Evolutionary conservation across 2,329 filamentous ascomycete genomes (phyloP).

Genomic region (Pseudogymnoascus sp.): DNA sequence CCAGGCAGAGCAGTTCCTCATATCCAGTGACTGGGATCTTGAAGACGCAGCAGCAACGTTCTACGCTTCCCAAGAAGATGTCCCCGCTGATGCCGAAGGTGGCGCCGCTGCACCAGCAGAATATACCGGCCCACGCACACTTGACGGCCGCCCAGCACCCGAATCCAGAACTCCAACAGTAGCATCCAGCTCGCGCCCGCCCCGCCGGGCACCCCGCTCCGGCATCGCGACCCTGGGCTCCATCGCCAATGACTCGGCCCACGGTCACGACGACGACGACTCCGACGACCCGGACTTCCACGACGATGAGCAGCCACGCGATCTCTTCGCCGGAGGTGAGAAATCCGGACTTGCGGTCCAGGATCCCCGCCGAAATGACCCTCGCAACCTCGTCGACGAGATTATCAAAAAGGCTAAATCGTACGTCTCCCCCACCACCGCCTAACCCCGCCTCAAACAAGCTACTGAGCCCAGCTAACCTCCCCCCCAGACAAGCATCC

Average conservation of each 20-base stretch:
- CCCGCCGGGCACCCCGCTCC: slow-evolving; percentile 24
- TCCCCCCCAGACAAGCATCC: slow-evolving; percentile 44
- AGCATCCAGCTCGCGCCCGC: slow-evolving; percentile 20
- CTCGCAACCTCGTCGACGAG: slow-evolving; percentile 50
- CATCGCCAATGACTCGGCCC: slow-evolving; percentile 29
- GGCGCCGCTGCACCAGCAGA: slow-evolving; percentile 29
- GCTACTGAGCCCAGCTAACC: neutral
- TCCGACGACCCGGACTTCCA: slow-evolving; percentile 48
- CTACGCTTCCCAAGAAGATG: slow-evolving; percentile 48
- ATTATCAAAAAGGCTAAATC: slow-evolving; percentile 55
- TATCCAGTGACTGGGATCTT: slow-evolving; percentile 57
- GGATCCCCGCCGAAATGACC: slow-evolving; percentile 46
- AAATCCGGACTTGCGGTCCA: slow-evolving; percentile 67
- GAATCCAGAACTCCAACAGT: slow-evolving; percentile 30
- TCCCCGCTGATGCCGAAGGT: slow-evolving; percentile 37
- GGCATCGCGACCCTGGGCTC: slow-evolving; percentile 55
- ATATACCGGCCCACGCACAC: slow-evolving; percentile 53
- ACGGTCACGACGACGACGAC: slow-evolving; percentile 51
- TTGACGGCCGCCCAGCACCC: slow-evolving; percentile 53
- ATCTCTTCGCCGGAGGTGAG: slow-evolving; percentile 76
- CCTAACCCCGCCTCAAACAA: neutral
- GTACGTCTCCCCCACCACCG: slow-evolving; percentile 31
- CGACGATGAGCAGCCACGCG: slow-evolving; percentile 50
- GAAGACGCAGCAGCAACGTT: slow-evolving; percentile 52
- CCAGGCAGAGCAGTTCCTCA: slow-evolving; percentile 60